Percentiles rank a stretch among this genome's conserved stretches.
Evolutionary conservation across 1,284 basidiomycete genomes (phyloP).

Genomic region (Trametes hirsuta): DNA sequence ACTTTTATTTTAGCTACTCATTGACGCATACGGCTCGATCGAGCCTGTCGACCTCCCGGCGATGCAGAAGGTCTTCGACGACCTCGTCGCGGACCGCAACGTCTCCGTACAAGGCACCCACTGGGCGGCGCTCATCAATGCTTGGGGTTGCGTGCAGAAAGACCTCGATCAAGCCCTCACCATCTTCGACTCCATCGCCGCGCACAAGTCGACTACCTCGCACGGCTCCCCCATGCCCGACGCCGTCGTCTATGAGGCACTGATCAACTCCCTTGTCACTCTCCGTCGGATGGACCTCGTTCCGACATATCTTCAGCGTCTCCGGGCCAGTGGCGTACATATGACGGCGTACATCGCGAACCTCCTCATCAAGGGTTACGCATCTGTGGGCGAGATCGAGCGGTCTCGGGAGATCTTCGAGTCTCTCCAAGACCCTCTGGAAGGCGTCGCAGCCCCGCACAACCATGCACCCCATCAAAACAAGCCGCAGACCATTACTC

Average conservation of each 20-base stretch:
- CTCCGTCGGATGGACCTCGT: constrained; percentile 83
- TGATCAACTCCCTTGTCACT: constrained; percentile 87
- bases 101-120: constrained; percentile 83
- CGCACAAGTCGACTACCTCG: constrained; percentile 46
- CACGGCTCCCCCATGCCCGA: constrained; percentile 58
- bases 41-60: constrained; percentile 79
- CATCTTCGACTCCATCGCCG: constrained; percentile 79
- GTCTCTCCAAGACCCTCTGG: constrained; percentile 81
- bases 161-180: constrained; percentile 79
- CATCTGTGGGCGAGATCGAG: constrained; percentile 72
- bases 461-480: constrained; percentile 80
- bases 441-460: constrained; percentile 86
- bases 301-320: constrained; percentile 66
- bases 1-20: constrained; percentile 63
- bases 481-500: constrained; percentile 20
- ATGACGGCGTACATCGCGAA: constrained; percentile 98
- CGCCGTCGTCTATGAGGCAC: constrained; percentile 88
- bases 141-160: constrained; percentile 82
- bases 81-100: constrained; percentile 53
- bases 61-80: constrained; percentile 77
- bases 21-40: constrained; percentile 90
- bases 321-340: constrained; percentile 70
- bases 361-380: constrained; percentile 88
- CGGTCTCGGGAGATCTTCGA: constrained; percentile 83
- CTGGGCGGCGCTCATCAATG: constrained; percentile 92